A percentile compares a stretch with the other conserved stretches of the same genome.
Evolutionary conservation across 1,284 basidiomycete genomes (phyloP).

Genomic region (Rhodotorula glutinis): DNA sequence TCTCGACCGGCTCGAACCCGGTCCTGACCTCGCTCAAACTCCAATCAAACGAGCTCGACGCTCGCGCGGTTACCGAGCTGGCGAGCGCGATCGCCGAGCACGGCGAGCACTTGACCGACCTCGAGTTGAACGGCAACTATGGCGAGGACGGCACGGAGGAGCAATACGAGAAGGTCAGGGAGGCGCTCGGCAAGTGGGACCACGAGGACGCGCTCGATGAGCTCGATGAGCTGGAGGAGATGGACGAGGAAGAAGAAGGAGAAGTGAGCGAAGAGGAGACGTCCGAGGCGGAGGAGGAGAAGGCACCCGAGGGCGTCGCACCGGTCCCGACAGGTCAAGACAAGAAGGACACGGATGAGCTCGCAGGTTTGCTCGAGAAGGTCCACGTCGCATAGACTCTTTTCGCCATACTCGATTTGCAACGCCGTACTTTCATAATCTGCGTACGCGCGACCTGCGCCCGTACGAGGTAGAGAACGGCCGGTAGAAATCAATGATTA

Average conservation of each 20-base stretch:
- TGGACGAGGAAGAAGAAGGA: slow-evolving; percentile 11
- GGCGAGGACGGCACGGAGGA: slow-evolving; percentile 78
- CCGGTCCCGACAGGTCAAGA: slow-evolving; percentile 2
- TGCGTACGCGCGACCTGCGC: not conserved
- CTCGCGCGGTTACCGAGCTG: slow-evolving; percentile 64
- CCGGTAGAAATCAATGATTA: no score
- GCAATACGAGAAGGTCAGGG: slow-evolving; percentile 62
- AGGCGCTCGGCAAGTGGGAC: slow-evolving; percentile 67
- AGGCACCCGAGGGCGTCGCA: not conserved
- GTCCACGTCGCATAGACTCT: slow-evolving; percentile 1
- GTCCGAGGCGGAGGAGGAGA: not conserved
- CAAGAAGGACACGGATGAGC: slow-evolving; percentile 24
- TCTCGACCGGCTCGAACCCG: slow-evolving; percentile 62
- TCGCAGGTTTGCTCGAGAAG: slow-evolving; percentile 6
- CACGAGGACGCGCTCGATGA: slow-evolving; percentile 51
- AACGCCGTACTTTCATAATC: not conserved
- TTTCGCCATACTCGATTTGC: not conserved
- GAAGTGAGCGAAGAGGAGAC: slow-evolving; percentile 1
- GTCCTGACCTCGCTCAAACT: slow-evolving; percentile 72
- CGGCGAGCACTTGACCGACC: slow-evolving; percentile 58
- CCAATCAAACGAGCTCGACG: slow-evolving; percentile 86
- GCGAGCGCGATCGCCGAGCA: slow-evolving; percentile 63
- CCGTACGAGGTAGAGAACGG: not conserved
- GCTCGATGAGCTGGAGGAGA: slow-evolving; percentile 21
- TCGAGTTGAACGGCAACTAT: slow-evolving; percentile 82